Evolutionary conservation across 495 filamentous ascomycete species (phyloP), one percentile per base, ranked within the genome.

Genomic region (Annulohypoxylon maeteangense): DNA sequence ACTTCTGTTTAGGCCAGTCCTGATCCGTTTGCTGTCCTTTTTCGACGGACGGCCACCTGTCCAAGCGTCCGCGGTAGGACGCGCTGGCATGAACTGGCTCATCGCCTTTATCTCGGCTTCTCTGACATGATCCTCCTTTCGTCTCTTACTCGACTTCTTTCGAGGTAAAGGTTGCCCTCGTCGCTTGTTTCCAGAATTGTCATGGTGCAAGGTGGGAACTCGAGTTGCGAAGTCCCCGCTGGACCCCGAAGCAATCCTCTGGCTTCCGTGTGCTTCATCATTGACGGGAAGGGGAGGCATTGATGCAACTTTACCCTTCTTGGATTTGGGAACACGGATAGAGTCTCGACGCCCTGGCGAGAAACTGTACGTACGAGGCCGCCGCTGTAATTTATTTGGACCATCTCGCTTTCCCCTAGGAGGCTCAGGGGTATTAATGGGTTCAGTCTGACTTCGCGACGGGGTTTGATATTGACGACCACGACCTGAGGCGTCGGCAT

Each of bases 71-170:
- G 87, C 81, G 10, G 85, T 83, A 2, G 87, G 81, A 42, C 90
- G 89, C 25, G 85, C 84, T 40, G 90, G 90, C 48, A 89, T 75
- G 22, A 93, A 87, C 29, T 88, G 88, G 44, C 90, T 91, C 89
- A 97, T 91, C n/a, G 91, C 86, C 65, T 89, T 89, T 70, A 97
- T 93, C 80, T 97, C 93, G 59, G 91, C 91, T 77, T 96, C 93
- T 16, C 94, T 86, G 58, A 88, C 84, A 75, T 88, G 87, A 62
- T 96, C 91, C 38, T 90, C 80, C 34, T 89, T 87, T 58, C 90
- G 90, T 61, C 90, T 86, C 80, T 94, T 97, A 83, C 90, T 95
- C 14, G 92, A 89, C 71, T 88, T 91, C 51, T 90, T 88, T 31
- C 89, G 87, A 38, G 88, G 78, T 23, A 91, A 81, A 83, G 81